phyloP scores from a whole-genome alignment of 73 alveolate species.

The Paramecium primaurelia region DNA sequence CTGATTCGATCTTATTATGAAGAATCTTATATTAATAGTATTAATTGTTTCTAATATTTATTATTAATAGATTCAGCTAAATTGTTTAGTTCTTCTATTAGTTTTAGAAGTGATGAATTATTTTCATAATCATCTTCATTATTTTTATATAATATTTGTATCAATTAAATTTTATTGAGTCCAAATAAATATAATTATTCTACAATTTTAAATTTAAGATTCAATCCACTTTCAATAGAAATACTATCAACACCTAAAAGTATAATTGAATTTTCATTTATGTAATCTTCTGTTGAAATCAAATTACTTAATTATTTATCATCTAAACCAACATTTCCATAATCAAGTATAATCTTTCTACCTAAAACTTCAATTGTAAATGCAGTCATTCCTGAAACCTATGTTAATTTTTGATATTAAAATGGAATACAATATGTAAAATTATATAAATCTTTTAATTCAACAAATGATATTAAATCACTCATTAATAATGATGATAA shows the following conservation, averaged over 20 bases:
- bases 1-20: background rate
- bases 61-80: background rate
- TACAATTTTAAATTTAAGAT: background rate
- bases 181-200: background rate
- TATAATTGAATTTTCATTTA: background rate
- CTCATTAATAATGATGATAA: background rate
- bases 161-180: background rate
- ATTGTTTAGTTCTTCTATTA: background rate
- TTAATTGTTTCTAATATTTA: background rate
- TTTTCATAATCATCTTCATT: background rate
- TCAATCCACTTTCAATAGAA: background rate
- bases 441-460: background rate
- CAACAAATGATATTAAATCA: constrained; percentile 10
- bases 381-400: background rate
- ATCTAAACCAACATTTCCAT: constrained; percentile 29
- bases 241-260: background rate
- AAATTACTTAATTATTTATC: background rate
- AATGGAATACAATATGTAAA: background rate
- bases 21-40: background rate
- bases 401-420: background rate
- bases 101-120: background rate
- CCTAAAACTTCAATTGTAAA: background rate
- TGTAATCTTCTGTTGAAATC: background rate
- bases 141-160: background rate
- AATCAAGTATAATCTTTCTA: background rate